A percentile compares a stretch with the other conserved stretches of the same genome.
Conservation (phyloP, 805 yeast species). For the Danielia oregonensis region DNA sequence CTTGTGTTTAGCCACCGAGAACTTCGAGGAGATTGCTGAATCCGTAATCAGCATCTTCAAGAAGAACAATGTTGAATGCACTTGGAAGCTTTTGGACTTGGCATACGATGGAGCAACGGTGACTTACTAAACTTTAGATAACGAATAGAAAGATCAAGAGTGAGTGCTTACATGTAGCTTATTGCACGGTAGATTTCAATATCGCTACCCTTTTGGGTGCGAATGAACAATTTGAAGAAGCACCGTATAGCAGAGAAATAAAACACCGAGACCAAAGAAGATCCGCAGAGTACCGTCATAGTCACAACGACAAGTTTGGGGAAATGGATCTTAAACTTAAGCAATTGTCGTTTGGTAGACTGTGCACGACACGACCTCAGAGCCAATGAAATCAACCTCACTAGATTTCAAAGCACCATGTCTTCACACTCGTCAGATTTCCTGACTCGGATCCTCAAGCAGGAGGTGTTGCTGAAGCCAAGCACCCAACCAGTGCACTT, state of each 20-base stretch:
- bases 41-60: slow-evolving; percentile 70
- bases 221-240: neutral
- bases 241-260: neutral
- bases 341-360: too few species aligned
- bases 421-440: slow-evolving; percentile 1
- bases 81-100: slow-evolving; percentile 79
- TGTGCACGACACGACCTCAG: slow-evolving; percentile 1
- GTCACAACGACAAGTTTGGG: too few species aligned
- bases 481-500: slow-evolving; percentile 34
- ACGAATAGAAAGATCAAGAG: too few species aligned
- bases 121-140: slow-evolving; percentile 6
- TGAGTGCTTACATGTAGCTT: too few species aligned
- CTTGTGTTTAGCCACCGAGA: slow-evolving; percentile 84
- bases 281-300: neutral
- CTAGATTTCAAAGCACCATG: neutral
- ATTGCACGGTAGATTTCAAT: neutral
- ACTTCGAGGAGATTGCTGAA: slow-evolving; percentile 77
- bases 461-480: slow-evolving; percentile 28
- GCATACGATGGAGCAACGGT: slow-evolving; percentile 86
- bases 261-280: neutral
- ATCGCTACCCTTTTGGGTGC: neutral
- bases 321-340: too few species aligned
- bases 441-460: slow-evolving; percentile 19
- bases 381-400: slow-evolving; percentile 1
- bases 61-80: slow-evolving; percentile 63